Evolutionary conservation across 768 basidiomycete species (phyloP).

Genomic region (Gloeophyllum trabeum): DNA sequence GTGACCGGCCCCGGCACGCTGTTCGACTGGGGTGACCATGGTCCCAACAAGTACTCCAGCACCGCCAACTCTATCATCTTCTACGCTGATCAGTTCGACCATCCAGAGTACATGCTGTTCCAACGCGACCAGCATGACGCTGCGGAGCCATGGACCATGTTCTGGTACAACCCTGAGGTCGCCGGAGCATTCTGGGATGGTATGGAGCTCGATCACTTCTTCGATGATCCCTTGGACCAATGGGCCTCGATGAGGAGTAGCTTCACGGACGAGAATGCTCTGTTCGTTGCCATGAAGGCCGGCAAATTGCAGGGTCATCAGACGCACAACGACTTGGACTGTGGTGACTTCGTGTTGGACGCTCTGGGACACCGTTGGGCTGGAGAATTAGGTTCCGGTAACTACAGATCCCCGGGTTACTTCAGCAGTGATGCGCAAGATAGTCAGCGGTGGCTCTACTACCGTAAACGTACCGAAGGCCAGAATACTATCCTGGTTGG

Average conservation of each 20-base stretch:
- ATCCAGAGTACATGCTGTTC: slow-evolving; percentile 71
- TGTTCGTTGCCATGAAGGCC: slow-evolving; percentile 85
- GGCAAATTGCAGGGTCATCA: slow-evolving; percentile 76
- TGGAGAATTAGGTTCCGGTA: slow-evolving; percentile 84
- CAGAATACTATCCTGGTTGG: slow-evolving; percentile 88
- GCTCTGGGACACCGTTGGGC: slow-evolving; percentile 91
- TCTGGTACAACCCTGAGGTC: slow-evolving; percentile 85
- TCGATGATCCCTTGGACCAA: slow-evolving; percentile 57
- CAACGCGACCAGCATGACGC: slow-evolving; percentile 74
- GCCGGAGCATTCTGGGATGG: slow-evolving; percentile 90
- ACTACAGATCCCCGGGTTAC: slow-evolving; percentile 72
- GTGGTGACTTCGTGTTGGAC: slow-evolving; percentile 92
- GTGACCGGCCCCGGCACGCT: slow-evolving; percentile 73
- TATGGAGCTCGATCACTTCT: slow-evolving; percentile 72
- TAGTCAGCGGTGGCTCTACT: slow-evolving; percentile 78
- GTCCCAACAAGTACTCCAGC: slow-evolving; percentile 90
- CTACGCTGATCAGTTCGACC: slow-evolving; percentile 57
- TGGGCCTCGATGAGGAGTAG: slow-evolving; percentile 90
- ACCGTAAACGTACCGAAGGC: slow-evolving; percentile 93
- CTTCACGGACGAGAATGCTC: slow-evolving; percentile 81
- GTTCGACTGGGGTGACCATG: slow-evolving; percentile 78
- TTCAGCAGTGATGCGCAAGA: slow-evolving; percentile 66
- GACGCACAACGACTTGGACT: slow-evolving; percentile 91
- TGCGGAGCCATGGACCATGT: slow-evolving; percentile 50
- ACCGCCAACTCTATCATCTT: slow-evolving; percentile 86